These are phyloP conservation scores for Fraxinus floribunda DNA, from an alignment of 305 asterid species.

Conservation along the genomic window DNA sequence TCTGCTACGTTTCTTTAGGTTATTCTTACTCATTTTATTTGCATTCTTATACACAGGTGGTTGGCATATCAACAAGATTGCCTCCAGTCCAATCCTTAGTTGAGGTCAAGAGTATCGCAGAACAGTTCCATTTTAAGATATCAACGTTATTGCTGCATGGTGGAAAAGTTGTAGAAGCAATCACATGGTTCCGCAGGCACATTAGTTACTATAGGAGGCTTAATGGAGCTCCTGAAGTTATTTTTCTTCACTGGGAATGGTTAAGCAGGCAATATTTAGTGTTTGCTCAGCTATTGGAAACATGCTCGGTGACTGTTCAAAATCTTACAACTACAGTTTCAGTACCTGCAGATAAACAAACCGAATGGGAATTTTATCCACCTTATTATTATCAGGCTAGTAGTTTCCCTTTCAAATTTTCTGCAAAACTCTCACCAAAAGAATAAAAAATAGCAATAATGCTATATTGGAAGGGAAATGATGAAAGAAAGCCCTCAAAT, in stretches of 20 bases:
- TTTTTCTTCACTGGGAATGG: conserved; percentile 97
- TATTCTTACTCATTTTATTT: conserved; percentile 15
- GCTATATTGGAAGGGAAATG: background rate
- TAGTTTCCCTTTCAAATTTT: conserved; percentile 4
- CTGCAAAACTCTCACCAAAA: background rate
- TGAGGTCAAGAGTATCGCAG: conserved; percentile 53
- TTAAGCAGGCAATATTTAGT: conserved; percentile 85
- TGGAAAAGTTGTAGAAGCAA: conserved; percentile 83
- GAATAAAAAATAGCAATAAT: background rate
- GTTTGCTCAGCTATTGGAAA: conserved; percentile 87
- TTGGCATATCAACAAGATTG: too few relatives aligned
- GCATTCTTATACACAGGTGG: conserved; percentile 48
- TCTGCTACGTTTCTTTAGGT: conserved; percentile 11
- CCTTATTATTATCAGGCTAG: conserved; percentile 87
- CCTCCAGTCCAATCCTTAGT: too few relatives aligned
- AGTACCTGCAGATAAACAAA: conserved; percentile 66
- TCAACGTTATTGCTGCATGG: conserved; percentile 82
- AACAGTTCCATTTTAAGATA: conserved; percentile 82
- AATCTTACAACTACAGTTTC: conserved; percentile 44
- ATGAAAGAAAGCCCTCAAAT: background rate
- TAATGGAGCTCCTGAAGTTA: conserved; percentile 70
- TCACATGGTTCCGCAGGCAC: conserved; percentile 80
- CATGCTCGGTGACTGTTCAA: conserved; percentile 54
- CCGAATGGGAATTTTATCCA: conserved; percentile 78
- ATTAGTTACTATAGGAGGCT: conserved; percentile 62